phyloP scores from a whole-genome alignment of 108 stramenopile genomes.

The Seminavis robusta region DNA sequence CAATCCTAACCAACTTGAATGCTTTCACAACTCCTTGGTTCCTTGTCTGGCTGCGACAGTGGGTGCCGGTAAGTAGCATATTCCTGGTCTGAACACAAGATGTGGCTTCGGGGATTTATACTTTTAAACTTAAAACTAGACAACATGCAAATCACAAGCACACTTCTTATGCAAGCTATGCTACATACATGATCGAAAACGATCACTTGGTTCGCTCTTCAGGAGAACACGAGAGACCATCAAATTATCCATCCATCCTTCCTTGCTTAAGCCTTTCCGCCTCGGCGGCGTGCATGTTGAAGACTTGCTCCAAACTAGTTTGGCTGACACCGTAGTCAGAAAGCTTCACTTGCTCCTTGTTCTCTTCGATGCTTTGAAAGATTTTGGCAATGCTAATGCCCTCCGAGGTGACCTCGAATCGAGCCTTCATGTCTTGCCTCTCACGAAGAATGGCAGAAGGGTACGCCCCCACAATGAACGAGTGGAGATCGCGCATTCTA shows the following conservation, averaged over 20 bases:
- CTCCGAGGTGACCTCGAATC: constrained; percentile 67
- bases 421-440: constrained; percentile 71
- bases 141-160: no score
- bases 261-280: constrained; percentile 54
- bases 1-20: no score
- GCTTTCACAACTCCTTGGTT: no score
- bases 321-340: constrained; percentile 77
- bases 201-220: no score
- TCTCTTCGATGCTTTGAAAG: constrained; percentile 63
- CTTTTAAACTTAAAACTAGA: no score
- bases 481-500: constrained; percentile 49
- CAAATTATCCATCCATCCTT: constrained; percentile 11
- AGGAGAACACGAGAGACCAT: no score
- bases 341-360: constrained; percentile 53
- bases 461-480: constrained; percentile 49
- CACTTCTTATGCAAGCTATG: no score
- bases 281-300: constrained; percentile 74
- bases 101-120: no score
- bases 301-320: constrained; percentile 79
- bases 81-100: no score
- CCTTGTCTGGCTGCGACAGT: no score
- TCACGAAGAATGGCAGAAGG: constrained; percentile 60
- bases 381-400: constrained; percentile 59
- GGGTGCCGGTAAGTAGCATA: no score
- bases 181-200: no score